phyloP scores from a whole-genome alignment of 345 rosid species.

The Hevea brasiliensis region DNA sequence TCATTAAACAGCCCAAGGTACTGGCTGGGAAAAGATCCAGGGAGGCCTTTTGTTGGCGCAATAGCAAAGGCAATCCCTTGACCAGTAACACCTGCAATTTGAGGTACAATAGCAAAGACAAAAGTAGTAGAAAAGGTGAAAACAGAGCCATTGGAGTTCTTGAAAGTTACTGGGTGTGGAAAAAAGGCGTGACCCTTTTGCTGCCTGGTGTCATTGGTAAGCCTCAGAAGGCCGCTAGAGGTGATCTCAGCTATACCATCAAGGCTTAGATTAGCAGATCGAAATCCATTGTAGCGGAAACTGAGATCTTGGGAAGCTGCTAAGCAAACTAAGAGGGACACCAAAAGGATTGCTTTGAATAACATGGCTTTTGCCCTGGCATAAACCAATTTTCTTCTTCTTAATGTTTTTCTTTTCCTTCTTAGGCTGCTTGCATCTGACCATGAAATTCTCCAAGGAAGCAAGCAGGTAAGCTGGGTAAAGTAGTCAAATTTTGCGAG shows the following conservation, averaged over 20 bases:
- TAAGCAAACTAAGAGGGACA: slow-evolving; percentile 1
- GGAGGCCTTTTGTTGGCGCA: slow-evolving; percentile 46
- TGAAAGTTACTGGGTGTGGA: slow-evolving; percentile 32
- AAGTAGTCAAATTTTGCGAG: too few relatives aligned
- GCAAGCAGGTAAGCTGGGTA: too few relatives aligned
- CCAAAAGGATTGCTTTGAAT: slow-evolving; percentile 10
- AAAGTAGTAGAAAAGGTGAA: slow-evolving; percentile 56
- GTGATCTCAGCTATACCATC: slow-evolving; percentile 39
- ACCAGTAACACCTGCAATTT: slow-evolving; percentile 25
- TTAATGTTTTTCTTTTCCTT: too few relatives aligned
- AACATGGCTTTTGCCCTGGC: slow-evolving; percentile 17
- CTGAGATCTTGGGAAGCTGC: slow-evolving; percentile 12
- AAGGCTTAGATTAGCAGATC: slow-evolving; percentile 34
- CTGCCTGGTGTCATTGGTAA: slow-evolving; percentile 41
- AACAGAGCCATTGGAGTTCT: slow-evolving; percentile 33
- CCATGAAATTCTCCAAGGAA: too few relatives aligned
- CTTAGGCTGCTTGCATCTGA: too few relatives aligned
- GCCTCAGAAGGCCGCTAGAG: slow-evolving; percentile 40
- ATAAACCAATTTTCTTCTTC: background rate
- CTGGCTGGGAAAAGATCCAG: slow-evolving; percentile 35
- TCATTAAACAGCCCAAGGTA: slow-evolving; percentile 50
- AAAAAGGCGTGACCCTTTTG: slow-evolving; percentile 50
- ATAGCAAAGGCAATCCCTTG: slow-evolving; percentile 59
- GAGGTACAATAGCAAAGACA: slow-evolving; percentile 54
- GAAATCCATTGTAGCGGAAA: slow-evolving; percentile 40